Conservation (phyloP, 2,329 filamentous ascomycete genomes). For the Xylaria sp. region DNA sequence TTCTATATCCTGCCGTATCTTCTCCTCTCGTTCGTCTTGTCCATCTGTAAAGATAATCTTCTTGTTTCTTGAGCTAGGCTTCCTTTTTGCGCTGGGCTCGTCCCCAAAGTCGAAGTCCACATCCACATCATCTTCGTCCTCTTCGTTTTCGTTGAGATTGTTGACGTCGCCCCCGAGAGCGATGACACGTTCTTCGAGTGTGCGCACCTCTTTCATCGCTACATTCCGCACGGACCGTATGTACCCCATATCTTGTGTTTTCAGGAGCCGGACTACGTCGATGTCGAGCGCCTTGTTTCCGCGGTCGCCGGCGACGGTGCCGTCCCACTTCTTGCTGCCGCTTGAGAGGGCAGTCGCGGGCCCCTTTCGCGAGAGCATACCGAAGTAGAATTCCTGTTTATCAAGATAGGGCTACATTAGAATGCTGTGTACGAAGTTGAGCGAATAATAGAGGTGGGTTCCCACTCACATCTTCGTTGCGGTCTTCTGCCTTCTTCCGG, state of each 20-base stretch:
- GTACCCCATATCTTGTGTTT: slow-evolving; percentile 76
- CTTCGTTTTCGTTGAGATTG: slow-evolving; percentile 39
- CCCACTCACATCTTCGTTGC: slow-evolving; percentile 70
- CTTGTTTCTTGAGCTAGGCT: slow-evolving; percentile 45
- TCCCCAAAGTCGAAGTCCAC: slow-evolving; percentile 50
- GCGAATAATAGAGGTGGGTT: too few relatives aligned
- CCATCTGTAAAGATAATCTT: slow-evolving; percentile 65
- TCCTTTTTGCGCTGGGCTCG: slow-evolving; percentile 40
- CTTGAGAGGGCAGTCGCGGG: slow-evolving; percentile 62
- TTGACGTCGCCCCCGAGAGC: slow-evolving; percentile 54
- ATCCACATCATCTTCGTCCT: slow-evolving; percentile 49
- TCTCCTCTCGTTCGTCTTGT: slow-evolving; percentile 52
- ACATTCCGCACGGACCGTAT: slow-evolving; percentile 71
- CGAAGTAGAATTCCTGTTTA: slow-evolving; percentile 70
- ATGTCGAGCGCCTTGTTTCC: slow-evolving; percentile 66
- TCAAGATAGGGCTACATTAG: slow-evolving; percentile 1
- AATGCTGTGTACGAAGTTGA: not conserved
- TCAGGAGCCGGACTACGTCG: slow-evolving; percentile 70
- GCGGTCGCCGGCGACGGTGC: slow-evolving; percentile 67
- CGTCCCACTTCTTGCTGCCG: slow-evolving; percentile 65
- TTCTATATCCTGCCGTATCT: slow-evolving; percentile 40
- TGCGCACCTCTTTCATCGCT: slow-evolving; percentile 66
- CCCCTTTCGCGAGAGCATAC: slow-evolving; percentile 72
- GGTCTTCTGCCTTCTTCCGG: slow-evolving; percentile 69
- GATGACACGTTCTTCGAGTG: slow-evolving; percentile 65